phyloP scores from a whole-genome alignment of 208 protist species.

The Leishmania major region DNA sequence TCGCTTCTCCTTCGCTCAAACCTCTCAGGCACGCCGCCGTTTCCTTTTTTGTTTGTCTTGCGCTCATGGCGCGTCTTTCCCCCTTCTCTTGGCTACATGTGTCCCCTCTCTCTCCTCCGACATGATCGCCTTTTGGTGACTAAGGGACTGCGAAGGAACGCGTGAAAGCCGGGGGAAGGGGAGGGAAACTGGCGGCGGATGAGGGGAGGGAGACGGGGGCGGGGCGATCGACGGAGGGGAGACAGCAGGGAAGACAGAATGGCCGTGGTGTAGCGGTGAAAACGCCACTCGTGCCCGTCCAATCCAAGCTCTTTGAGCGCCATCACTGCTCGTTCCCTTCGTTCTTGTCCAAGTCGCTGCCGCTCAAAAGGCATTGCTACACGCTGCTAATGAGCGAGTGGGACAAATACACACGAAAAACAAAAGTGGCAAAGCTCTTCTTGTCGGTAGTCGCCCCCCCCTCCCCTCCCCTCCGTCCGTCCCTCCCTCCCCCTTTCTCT shows the following conservation, averaged over 20 bases:
- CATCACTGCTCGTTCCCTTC: not conserved
- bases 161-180: not conserved
- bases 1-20: too few relatives aligned
- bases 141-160: not conserved
- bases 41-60: not conserved
- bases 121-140: not conserved
- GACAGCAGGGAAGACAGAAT: not conserved
- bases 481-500: not conserved
- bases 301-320: not conserved
- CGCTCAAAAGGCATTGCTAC: not conserved
- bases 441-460: not conserved
- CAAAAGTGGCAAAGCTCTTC: not conserved
- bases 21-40: not conserved
- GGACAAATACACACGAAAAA: not conserved
- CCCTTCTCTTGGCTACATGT: constrained; percentile 3
- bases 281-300: not conserved
- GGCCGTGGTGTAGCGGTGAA: not conserved
- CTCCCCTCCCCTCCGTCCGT: too few relatives aligned
- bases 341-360: not conserved
- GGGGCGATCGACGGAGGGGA: not conserved
- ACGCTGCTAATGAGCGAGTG: not conserved
- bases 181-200: constrained; percentile 1
- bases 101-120: not conserved
- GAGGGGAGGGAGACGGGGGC: not conserved
- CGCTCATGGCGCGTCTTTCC: constrained; percentile 5